phyloP scores from a whole-genome alignment of 495 filamentous ascomycete species.

The Talaromyces nanjingensis region DNA sequence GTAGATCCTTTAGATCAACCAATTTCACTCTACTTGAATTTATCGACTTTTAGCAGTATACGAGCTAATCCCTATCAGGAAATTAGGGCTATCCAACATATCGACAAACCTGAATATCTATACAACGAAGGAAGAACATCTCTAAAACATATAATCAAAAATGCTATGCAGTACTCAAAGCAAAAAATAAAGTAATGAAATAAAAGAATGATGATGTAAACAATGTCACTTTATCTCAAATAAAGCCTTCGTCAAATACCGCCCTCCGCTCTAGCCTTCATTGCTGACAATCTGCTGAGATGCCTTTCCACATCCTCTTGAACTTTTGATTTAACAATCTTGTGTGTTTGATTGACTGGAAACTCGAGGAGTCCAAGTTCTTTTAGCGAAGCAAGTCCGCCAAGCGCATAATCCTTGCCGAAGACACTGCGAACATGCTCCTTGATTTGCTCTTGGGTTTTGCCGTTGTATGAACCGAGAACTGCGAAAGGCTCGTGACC shows the following conservation, averaged over 20 bases:
- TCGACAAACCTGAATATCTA: background rate
- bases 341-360: background rate
- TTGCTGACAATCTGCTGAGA: background rate
- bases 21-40: too few species aligned
- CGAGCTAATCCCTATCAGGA: background rate
- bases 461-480: too few species aligned
- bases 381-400: too few species aligned
- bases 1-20: too few species aligned
- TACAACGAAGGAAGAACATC: too few species aligned
- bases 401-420: too few species aligned
- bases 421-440: too few species aligned
- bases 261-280: background rate
- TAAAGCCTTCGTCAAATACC: background rate
- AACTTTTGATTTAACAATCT: background rate
- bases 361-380: background rate
- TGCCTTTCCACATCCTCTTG: background rate
- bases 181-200: background rate
- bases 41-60: too few species aligned
- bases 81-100: background rate
- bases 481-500: background rate
- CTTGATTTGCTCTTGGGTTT: too few species aligned
- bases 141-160: background rate
- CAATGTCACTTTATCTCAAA: background rate
- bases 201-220: background rate
- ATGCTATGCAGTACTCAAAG: background rate